These are phyloP conservation scores for Ilyonectria robusta DNA, from an alignment of 2,329 filamentous ascomycete genomes.

Conservation along the genomic window DNA sequence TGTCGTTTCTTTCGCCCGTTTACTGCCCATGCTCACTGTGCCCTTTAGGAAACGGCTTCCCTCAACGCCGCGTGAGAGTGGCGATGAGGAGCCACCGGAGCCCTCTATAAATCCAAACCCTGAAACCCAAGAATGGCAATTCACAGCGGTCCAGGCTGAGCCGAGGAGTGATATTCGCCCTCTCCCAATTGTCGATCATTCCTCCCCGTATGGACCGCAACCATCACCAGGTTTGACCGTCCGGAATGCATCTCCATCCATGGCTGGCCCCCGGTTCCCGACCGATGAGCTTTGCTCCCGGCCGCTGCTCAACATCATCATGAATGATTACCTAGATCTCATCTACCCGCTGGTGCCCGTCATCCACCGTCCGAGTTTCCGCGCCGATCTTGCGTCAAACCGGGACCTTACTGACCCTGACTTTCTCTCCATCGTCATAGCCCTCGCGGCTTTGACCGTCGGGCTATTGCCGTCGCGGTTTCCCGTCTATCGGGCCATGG, in stretches of 20 bases:
- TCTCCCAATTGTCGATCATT: constrained; percentile 9
- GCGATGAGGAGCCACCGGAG: constrained; percentile 13
- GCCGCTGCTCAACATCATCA: constrained; percentile 38
- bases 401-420: constrained; percentile 43
- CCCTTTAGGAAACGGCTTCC: constrained; percentile 15
- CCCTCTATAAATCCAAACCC: background rate
- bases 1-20: background rate
- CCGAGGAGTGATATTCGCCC: constrained; percentile 15
- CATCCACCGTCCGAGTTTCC: constrained; percentile 45
- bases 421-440: constrained; percentile 45
- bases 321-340: constrained; percentile 46
- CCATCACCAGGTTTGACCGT: constrained; percentile 13
- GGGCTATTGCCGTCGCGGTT: constrained; percentile 47
- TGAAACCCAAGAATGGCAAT: constrained; percentile 17
- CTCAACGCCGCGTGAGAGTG: constrained; percentile 22
- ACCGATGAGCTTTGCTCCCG: constrained; percentile 48
- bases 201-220: constrained; percentile 16
- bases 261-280: constrained; percentile 19
- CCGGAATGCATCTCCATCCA: constrained; percentile 15
- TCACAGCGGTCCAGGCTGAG: constrained; percentile 10
- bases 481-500: constrained; percentile 41
- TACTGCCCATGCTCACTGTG: background rate
- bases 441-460: constrained; percentile 43
- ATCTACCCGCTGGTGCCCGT: constrained; percentile 47
- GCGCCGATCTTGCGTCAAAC: constrained; percentile 37